Percentiles rank a stretch among this genome's conserved stretches.
phyloP scores from a whole-genome alignment of 306 rosid species.

The Quercus agrifolia region DNA sequence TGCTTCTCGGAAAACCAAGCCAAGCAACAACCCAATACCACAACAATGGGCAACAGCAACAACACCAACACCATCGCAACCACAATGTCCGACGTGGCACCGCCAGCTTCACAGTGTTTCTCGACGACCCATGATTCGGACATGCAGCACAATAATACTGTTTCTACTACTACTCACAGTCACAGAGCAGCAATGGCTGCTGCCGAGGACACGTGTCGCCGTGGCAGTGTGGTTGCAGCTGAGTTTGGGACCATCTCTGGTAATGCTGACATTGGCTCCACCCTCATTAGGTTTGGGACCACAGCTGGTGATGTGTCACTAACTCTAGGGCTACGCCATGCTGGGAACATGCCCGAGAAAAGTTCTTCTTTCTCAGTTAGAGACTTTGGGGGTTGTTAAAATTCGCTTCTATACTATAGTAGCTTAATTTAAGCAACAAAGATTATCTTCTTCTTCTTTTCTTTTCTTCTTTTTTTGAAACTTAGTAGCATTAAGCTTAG shows the following conservation, averaged over 20 bases:
- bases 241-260: slow-evolving; percentile 68
- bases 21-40: slow-evolving; percentile 2
- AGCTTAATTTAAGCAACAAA: slow-evolving; percentile 23
- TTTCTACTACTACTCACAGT: not conserved
- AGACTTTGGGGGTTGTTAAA: slow-evolving; percentile 70
- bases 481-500: slow-evolving; percentile 29
- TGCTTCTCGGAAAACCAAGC: slow-evolving; percentile 69
- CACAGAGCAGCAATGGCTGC: slow-evolving; percentile 30
- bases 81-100: slow-evolving; percentile 45
- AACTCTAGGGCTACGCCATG: slow-evolving; percentile 93
- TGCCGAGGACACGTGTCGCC: slow-evolving; percentile 62
- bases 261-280: slow-evolving; percentile 51
- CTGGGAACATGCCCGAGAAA: slow-evolving; percentile 76
- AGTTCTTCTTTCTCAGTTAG: slow-evolving; percentile 66
- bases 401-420: not conserved
- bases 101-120: slow-evolving; percentile 32
- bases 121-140: slow-evolving; percentile 21
- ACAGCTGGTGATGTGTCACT: slow-evolving; percentile 93
- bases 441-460: slow-evolving; percentile 8
- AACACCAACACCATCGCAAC: slow-evolving; percentile 9
- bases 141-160: not conserved
- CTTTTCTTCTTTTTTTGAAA: slow-evolving; percentile 26
- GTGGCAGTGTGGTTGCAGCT: slow-evolving; percentile 41
- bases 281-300: slow-evolving; percentile 84
- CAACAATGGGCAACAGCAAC: slow-evolving; percentile 9